A percentile compares a stretch with the other conserved stretches of the same genome.
Conservation (phyloP, 805 yeast species). For the Ogataea ramenticola region DNA sequence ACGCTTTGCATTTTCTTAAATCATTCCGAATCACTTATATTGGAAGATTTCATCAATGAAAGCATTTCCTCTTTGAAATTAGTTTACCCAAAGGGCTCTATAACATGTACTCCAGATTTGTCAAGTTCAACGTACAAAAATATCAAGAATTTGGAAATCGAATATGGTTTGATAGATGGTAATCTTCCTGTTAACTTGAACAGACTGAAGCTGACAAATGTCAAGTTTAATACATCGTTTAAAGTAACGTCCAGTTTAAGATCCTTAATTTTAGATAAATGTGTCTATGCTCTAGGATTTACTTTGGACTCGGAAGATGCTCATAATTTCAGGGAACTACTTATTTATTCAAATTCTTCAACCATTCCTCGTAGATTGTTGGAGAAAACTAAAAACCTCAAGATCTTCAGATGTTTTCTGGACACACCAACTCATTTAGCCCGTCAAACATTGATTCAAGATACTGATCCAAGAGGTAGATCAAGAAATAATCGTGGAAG, state of each 20-base stretch:
- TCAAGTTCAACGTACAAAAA: too few species aligned
- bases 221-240: background rate
- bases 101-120: too few species aligned
- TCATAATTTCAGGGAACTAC: background rate
- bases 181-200: too few species aligned
- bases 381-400: background rate
- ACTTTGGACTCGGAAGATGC: too few species aligned
- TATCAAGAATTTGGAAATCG: too few species aligned
- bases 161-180: too few species aligned
- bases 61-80: too few species aligned
- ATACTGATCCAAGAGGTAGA: background rate
- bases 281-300: background rate
- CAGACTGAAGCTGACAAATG: background rate
- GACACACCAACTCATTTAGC: background rate
- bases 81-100: too few species aligned
- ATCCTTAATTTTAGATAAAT: background rate
- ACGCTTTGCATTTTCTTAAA: too few species aligned
- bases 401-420: background rate
- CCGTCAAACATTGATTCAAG: background rate
- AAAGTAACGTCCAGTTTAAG: background rate
- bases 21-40: too few species aligned
- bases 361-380: background rate
- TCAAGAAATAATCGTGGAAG: background rate
- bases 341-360: background rate
- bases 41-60: too few species aligned